These are phyloP conservation scores for Thraustochytrium sp. DNA, from an alignment of 352 stramenopile species.

Conservation along the genomic window DNA sequence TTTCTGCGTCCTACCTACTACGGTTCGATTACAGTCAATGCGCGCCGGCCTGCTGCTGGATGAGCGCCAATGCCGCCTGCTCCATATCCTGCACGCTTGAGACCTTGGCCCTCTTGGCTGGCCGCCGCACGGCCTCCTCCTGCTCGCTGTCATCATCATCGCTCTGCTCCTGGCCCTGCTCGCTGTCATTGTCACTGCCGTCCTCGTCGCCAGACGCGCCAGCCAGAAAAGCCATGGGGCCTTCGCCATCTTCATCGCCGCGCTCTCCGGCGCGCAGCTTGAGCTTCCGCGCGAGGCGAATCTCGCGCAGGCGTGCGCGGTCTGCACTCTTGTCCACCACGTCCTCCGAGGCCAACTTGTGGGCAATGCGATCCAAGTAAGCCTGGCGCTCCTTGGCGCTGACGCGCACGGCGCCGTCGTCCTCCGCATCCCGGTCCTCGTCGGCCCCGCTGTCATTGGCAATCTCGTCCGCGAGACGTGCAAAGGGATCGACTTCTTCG, in stretches of 20 bases:
- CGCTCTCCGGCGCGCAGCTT: background rate
- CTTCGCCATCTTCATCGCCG: conserved; percentile 39
- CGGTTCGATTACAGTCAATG: background rate
- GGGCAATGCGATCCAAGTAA: conserved; percentile 26
- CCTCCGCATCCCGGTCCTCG: background rate
- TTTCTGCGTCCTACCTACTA: background rate
- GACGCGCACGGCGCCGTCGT: conserved; percentile 13
- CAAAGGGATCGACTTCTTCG: conserved; percentile 8
- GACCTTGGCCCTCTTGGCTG: background rate
- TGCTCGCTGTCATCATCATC: background rate
- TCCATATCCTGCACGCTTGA: background rate
- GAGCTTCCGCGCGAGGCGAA: conserved; percentile 41
- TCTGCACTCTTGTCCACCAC: conserved; percentile 32
- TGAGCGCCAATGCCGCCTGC: background rate
- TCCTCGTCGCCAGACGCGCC: background rate
- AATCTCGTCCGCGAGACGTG: conserved; percentile 12
- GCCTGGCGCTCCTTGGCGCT: conserved; percentile 23
- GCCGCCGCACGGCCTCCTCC: background rate
- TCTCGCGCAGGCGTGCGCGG: conserved; percentile 38
- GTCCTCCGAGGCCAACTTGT: conserved; percentile 25
- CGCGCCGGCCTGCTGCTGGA: background rate
- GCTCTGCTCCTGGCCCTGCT: background rate
- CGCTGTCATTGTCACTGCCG: background rate
- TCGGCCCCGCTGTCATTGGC: background rate
- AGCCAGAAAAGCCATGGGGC: background rate